These are phyloP conservation scores for Pythium oligandrum DNA, from an alignment of 352 stramenopile genomes.

Conservation along the genomic window DNA sequence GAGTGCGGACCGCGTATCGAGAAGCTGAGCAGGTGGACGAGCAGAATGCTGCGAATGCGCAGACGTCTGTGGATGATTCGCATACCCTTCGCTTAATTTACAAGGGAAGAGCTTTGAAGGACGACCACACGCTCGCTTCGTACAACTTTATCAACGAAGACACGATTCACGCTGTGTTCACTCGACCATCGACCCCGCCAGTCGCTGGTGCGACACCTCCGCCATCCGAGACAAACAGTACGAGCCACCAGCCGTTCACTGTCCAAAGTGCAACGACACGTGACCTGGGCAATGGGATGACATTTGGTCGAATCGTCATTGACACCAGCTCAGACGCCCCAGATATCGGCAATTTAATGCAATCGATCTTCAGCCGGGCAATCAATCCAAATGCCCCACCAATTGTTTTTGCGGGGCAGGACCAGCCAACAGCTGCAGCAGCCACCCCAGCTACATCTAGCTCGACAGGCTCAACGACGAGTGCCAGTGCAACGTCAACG, in stretches of 20 bases:
- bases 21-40: constrained; percentile 7
- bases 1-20: constrained; percentile 11
- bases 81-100: constrained; percentile 21
- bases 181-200: constrained; percentile 4
- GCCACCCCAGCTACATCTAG: too few relatives aligned
- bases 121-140: constrained; percentile 14
- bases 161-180: constrained; percentile 20
- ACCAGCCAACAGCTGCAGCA: too few relatives aligned
- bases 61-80: not conserved
- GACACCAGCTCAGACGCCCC: not conserved
- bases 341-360: too few relatives aligned
- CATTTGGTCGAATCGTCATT: constrained; percentile 1
- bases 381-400: too few relatives aligned
- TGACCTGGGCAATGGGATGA: constrained; percentile 1
- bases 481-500: not conserved
- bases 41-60: constrained; percentile 6
- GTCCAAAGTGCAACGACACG: not conserved
- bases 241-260: not conserved
- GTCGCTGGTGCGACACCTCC: not conserved
- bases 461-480: not conserved
- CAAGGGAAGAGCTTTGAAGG: constrained; percentile 22
- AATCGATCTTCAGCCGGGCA: too few relatives aligned
- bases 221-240: not conserved
- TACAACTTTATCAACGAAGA: constrained; percentile 17
- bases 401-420: too few relatives aligned